A percentile compares a stretch with the other conserved stretches of the same genome.
phyloP scores from a whole-genome alignment of 345 rosid species.

The Fremontodendron californicum region DNA sequence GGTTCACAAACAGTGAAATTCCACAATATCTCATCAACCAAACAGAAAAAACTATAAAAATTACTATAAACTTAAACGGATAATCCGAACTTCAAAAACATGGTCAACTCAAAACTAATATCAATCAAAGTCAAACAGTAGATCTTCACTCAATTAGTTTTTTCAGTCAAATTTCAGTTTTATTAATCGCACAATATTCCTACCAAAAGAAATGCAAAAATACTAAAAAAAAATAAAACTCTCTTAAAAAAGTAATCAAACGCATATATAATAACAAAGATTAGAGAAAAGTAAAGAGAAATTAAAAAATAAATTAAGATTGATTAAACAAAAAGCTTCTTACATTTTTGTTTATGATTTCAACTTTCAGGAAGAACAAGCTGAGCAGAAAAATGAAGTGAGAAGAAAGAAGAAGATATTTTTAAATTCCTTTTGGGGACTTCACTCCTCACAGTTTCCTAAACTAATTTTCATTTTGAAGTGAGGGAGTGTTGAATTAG shows the following conservation, averaged over 20 bases:
- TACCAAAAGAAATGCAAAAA: neutral
- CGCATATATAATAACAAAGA: neutral
- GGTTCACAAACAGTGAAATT: neutral
- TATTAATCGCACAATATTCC: neutral
- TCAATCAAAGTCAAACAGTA: neutral
- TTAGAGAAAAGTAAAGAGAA: neutral
- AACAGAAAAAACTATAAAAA: neutral
- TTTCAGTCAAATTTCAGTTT: neutral
- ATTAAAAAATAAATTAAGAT: neutral
- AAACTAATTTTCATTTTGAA: neutral
- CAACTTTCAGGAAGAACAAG: neutral
- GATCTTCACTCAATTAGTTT: neutral
- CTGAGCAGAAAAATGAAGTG: neutral
- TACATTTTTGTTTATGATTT: neutral
- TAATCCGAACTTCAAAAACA: neutral
- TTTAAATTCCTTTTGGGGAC: neutral
- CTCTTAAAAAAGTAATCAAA: neutral
- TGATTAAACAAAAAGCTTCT: neutral
- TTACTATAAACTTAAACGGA: neutral
- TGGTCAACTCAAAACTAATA: neutral
- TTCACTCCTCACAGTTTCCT: neutral
- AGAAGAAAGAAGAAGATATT: neutral
- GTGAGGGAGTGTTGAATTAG: neutral
- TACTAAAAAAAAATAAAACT: neutral
- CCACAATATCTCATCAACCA: neutral